Evolutionary conservation across 192 early-diverging fungal genomes (phyloP).

Genomic region (Coemansia sp.): DNA sequence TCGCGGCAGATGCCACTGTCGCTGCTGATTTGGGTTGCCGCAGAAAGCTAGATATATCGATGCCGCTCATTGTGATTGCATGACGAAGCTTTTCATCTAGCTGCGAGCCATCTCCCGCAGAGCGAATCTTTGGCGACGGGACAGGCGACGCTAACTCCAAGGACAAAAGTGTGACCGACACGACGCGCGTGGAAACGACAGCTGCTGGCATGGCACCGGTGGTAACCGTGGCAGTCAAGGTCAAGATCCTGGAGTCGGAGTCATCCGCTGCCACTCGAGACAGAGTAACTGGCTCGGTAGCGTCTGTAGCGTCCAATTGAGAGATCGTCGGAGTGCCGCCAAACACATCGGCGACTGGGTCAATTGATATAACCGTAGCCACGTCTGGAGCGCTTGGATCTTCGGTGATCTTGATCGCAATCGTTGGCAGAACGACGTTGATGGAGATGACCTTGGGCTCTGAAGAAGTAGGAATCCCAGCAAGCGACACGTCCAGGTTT

Average conservation of each 20-base stretch:
- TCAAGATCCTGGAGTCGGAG: background rate
- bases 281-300: background rate
- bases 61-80: slow-evolving; percentile 25
- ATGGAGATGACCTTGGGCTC: slow-evolving; percentile 28
- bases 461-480: slow-evolving; percentile 15
- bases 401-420: slow-evolving; percentile 31
- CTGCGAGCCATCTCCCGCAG: background rate
- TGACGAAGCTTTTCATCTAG: slow-evolving; percentile 1
- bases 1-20: background rate
- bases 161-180: background rate
- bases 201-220: background rate
- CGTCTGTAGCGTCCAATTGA: background rate
- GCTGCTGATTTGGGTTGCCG: background rate
- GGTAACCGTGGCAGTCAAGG: background rate
- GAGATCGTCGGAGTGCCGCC: background rate
- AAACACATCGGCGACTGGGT: background rate
- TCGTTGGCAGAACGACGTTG: slow-evolving; percentile 39
- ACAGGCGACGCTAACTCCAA: background rate
- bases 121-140: background rate
- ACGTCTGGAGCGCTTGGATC: slow-evolving; percentile 1
- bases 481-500: background rate
- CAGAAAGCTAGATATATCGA: slow-evolving; percentile 19
- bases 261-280: background rate
- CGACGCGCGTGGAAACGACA: background rate
- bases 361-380: slow-evolving; percentile 25